A percentile compares a stretch with the other conserved stretches of the same genome.
phyloP scores from a whole-genome alignment of 441 rosid genomes.

The Gossypium schwendimanii region DNA sequence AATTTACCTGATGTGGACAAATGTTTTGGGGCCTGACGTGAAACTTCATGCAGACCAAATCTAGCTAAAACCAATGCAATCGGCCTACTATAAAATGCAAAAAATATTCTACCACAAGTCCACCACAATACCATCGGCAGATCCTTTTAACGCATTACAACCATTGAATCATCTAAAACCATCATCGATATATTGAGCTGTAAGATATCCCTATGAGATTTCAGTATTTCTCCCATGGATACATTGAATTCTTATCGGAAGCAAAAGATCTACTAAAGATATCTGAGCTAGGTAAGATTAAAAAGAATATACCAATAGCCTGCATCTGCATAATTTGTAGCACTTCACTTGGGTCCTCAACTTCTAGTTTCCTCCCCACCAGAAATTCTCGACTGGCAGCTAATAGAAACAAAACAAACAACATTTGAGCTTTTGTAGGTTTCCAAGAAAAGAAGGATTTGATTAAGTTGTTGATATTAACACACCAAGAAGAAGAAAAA shows the following conservation, averaged over 20 bases:
- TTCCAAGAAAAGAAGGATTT: not conserved
- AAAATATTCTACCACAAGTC: not conserved
- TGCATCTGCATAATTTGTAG: conserved; percentile 38
- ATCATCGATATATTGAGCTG: not conserved
- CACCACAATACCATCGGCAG: not conserved
- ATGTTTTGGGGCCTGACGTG: not conserved
- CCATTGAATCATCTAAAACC: not conserved
- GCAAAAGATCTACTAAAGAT: not conserved
- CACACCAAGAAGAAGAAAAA: not conserved
- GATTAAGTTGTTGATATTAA: not conserved
- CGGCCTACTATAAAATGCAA: not conserved
- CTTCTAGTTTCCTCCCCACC: conserved; percentile 31
- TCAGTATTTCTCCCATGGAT: not conserved
- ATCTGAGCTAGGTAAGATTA: not conserved
- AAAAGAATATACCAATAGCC: conserved; percentile 41
- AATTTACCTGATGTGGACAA: not conserved
- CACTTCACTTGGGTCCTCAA: conserved; percentile 37
- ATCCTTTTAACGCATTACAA: not conserved
- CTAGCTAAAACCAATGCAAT: not conserved
- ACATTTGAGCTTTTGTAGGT: not conserved
- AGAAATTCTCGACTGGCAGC: conserved; percentile 24
- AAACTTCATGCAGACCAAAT: not conserved
- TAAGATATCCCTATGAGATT: not conserved
- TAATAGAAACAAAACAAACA: not conserved
- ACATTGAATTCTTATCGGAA: not conserved